phyloP scores from a whole-genome alignment of 495 filamentous ascomycete genomes.

The Bombardia bombarda region DNA sequence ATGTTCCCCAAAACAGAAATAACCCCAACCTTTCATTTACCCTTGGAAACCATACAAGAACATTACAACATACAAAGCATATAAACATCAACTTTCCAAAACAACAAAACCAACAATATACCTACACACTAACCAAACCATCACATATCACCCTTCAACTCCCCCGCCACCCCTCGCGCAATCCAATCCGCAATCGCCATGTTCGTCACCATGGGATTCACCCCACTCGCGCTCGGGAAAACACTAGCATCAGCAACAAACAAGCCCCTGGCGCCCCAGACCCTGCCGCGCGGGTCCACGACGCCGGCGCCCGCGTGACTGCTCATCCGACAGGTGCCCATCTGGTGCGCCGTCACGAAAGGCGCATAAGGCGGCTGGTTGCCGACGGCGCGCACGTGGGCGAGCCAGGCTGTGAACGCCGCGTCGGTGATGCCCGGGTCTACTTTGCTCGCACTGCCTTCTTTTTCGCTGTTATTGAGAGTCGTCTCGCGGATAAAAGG shows the following conservation, averaged over 20 bases:
- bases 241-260: conserved; percentile 84
- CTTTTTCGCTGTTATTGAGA: conserved; percentile 13
- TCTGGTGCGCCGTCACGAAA: conserved; percentile 69
- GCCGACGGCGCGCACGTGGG: conserved; percentile 39
- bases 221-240: conserved; percentile 81
- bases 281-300: conserved; percentile 63
- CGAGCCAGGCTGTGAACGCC: conserved; percentile 61
- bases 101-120: too few species aligned
- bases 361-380: conserved; percentile 40
- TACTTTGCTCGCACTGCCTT: conserved; percentile 9
- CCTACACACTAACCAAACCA: too few species aligned
- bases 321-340: conserved; percentile 85
- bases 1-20: too few species aligned
- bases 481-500: conserved; percentile 53
- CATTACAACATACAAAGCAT: too few species aligned
- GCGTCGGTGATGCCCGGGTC: conserved; percentile 53
- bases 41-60: too few species aligned
- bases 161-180: conserved; percentile 33
- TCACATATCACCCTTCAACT: neutral
- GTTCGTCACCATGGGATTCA: conserved; percentile 88
- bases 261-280: conserved; percentile 67
- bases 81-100: too few species aligned
- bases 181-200: conserved; percentile 76
- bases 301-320: conserved; percentile 52
- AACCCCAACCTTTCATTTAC: too few species aligned